Evolutionary conservation across 768 basidiomycete species (phyloP).

Genomic region (Boletus huronensis): DNA sequence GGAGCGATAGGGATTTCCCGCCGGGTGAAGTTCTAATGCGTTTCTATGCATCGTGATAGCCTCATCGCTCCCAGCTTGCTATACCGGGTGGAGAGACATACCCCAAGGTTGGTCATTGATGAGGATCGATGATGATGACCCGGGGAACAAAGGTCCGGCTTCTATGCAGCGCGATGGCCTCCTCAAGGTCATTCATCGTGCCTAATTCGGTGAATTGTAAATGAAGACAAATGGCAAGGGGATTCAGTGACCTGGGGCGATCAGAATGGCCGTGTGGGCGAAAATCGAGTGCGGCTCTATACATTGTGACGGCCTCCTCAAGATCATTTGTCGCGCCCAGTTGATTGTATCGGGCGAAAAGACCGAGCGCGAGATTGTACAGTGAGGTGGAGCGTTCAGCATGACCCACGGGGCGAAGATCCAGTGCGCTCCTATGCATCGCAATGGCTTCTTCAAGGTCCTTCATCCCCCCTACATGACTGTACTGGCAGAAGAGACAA

Average conservation of each 20-base stretch:
- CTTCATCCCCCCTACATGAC: neutral
- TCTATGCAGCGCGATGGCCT: no score
- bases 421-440: neutral
- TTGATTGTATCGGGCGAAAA: neutral
- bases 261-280: conserved; percentile 10
- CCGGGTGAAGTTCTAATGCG: no score
- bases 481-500: conserved; percentile 5
- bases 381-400: neutral
- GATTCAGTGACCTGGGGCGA: conserved; percentile 8
- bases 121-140: no score
- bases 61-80: no score
- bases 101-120: no score
- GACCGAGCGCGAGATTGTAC: neutral
- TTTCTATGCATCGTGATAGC: no score
- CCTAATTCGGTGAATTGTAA: neutral
- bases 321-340: conserved; percentile 7
- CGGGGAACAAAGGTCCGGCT: no score
- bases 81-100: no score
- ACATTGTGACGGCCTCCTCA: conserved; percentile 15
- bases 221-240: conserved; percentile 16
- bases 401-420: neutral
- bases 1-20: no score
- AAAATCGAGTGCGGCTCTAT: conserved; percentile 7
- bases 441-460: neutral
- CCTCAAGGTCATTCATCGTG: no score